Evolutionary conservation across 2,329 filamentous ascomycete species (phyloP).

Genomic region (Lithohypha guttulata): DNA sequence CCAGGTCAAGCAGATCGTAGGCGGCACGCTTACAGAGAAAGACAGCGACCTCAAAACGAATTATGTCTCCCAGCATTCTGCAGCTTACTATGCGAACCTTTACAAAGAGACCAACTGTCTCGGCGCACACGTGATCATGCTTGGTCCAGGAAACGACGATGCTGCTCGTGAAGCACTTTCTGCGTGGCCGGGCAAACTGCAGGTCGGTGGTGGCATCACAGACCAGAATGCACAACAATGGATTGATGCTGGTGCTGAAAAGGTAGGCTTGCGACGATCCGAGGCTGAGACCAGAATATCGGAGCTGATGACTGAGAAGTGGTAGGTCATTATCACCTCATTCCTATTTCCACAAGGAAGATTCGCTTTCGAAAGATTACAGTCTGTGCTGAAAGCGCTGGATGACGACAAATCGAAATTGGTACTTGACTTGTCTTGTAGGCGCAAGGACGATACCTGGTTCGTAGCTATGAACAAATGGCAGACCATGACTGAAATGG

Average conservation of each 20-base stretch:
- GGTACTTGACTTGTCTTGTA: conserved; percentile 90
- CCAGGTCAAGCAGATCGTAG: conserved; percentile 96
- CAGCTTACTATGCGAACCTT: conserved; percentile 67
- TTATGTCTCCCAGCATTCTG: conserved; percentile 74
- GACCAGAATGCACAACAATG: conserved; percentile 74
- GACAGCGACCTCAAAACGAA: conserved; percentile 69
- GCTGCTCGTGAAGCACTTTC: conserved; percentile 66
- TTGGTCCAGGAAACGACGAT: conserved; percentile 75
- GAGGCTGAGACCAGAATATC: background rate
- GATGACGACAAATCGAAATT: conserved; percentile 67
- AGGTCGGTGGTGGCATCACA: conserved; percentile 89
- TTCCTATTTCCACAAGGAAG: conserved; percentile 77
- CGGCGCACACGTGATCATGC: conserved; percentile 92
- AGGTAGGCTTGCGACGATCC: conserved; percentile 47
- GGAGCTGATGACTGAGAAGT: conserved; percentile 10
- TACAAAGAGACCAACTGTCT: conserved; percentile 65
- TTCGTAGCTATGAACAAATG: conserved; percentile 99
- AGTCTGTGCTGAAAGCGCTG: conserved; percentile 62
- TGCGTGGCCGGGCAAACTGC: conserved; percentile 69
- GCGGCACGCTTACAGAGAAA: conserved; percentile 69
- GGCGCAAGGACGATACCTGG: conserved; percentile 66
- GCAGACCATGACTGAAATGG: conserved; percentile 96
- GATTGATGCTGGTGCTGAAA: conserved; percentile 80
- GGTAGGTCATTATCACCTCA: conserved; percentile 94
- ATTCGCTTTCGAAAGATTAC: conserved; percentile 68